These are phyloP conservation scores for Aureobasidium mangrovei DNA, from an alignment of 2,329 filamentous ascomycete genomes.

Conservation along the genomic window DNA sequence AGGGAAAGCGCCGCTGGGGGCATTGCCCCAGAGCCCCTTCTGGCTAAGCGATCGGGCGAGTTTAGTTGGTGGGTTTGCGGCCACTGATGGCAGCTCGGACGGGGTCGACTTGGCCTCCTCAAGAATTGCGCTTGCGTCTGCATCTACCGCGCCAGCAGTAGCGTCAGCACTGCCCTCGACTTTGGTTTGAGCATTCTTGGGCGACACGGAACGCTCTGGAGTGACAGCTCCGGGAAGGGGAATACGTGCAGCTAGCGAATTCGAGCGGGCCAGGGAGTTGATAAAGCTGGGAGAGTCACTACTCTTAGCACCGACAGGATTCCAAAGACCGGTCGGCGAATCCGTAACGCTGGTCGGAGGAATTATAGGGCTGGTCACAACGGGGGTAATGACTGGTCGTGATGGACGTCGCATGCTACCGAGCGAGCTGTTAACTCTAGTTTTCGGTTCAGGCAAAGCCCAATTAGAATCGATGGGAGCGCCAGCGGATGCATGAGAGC, in stretches of 20 bases:
- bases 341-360: neutral
- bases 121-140: conserved; percentile 20
- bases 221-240: neutral
- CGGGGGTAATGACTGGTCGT: conserved; percentile 15
- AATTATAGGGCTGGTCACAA: conserved; percentile 16
- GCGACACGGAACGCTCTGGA: neutral
- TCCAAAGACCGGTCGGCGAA: conserved; percentile 2
- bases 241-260: neutral
- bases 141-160: neutral
- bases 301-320: neutral
- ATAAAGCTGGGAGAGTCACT: conserved; percentile 1
- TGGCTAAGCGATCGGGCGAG: conserved; percentile 21
- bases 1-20: conserved; percentile 25
- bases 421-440: conserved; percentile 29
- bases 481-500: conserved; percentile 20
- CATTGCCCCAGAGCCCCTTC: conserved; percentile 38
- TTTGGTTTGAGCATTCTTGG: neutral
- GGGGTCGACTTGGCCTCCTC: conserved; percentile 3
- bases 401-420: conserved; percentile 34
- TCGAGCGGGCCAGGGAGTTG: neutral
- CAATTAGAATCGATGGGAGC: conserved; percentile 16
- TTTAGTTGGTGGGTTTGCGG: conserved; percentile 22
- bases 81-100: conserved; percentile 17
- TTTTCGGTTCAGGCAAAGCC: conserved; percentile 25
- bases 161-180: neutral